phyloP scores from a whole-genome alignment of 495 filamentous ascomycete species.

The Penicillium bovifimosum region DNA sequence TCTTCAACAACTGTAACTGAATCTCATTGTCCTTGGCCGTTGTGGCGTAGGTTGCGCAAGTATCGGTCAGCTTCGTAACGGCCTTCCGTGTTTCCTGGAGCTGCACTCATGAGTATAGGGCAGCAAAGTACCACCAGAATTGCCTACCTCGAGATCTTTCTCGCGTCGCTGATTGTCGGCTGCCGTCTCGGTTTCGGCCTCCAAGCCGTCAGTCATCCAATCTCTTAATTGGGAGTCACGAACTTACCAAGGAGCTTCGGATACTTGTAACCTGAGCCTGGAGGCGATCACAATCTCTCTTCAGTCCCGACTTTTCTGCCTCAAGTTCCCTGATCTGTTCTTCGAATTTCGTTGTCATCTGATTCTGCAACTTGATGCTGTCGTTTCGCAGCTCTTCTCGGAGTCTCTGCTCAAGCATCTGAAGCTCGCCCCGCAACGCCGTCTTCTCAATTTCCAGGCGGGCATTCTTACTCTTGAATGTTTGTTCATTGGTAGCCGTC shows the following conservation, averaged over 20 bases:
- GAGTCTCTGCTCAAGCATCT: conserved; percentile 16
- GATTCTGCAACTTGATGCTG: conserved; percentile 13
- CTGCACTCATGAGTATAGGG: conserved; percentile 18
- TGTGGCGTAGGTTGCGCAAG: conserved; percentile 11
- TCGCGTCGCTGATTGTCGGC: conserved; percentile 5
- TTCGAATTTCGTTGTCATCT: conserved; percentile 20
- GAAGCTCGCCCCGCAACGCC: conserved; percentile 16
- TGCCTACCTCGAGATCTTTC: conserved; percentile 14
- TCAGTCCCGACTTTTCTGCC: conserved; percentile 19
- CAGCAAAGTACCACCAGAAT: no score
- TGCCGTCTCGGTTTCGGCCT: conserved; percentile 17
- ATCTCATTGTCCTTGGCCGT: conserved; percentile 14
- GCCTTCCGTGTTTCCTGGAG: conserved; percentile 15
- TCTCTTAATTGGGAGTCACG: background rate
- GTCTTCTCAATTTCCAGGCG: conserved; percentile 17
- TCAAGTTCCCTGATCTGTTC: conserved; percentile 18
- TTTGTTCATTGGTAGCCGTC: conserved; percentile 6
- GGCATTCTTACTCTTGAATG: conserved; percentile 6
- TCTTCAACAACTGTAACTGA: conserved; percentile 19
- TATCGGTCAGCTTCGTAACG: conserved; percentile 18
- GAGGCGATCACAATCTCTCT: conserved; percentile 8
- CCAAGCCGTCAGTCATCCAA: conserved; percentile 12
- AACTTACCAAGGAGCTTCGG: conserved; percentile 25
- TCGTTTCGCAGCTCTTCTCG: conserved; percentile 24
- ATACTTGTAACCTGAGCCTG: conserved; percentile 15